Evolutionary conservation across 129 eudicot genomes (phyloP), one percentile per base, ranked within the genome.

Genomic region (Chrysanthemum makinoi): DNA sequence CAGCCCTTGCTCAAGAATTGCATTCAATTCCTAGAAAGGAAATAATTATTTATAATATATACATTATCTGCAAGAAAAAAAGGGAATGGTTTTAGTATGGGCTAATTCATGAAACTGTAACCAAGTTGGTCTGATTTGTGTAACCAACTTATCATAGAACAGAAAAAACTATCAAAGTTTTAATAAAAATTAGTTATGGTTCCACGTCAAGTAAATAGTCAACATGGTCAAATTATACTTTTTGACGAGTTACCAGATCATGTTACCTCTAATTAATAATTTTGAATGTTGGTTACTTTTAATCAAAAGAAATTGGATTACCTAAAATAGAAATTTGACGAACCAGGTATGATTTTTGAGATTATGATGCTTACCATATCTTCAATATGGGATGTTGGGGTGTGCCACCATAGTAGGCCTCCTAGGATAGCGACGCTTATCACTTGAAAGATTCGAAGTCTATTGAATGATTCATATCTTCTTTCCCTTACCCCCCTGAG

Each of bases 361-460:
- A 20, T 55, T 47, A 70, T 63, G 68, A 59, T 69, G 59, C 93
- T 80, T 90, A 94, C 98, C 17, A 96, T 78, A 79, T 94, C 99
- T 61, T 84, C 91, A 50, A 94, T 87, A 81, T 94, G 99, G 50
- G 99, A 94, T 70, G 89, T 75, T 2, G 99, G 99, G 18, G 99
- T 94, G 69, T 83, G 92, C 99, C 99, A 94, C 99, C 99, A 94
- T 13, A 94, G 86, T 24, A 94, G 89, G 30, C 99, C 99, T 69
- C 86, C 99, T 19, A 94, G 95, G 58, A 80, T 19, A 20, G 99
- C 99, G 14, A 94, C 99, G 65, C 97, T 94, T 60, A 89, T 49
- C 73, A 94, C 99, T 83, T 94, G 99, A 75, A 89, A 89, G 66
- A 94, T 94, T 79, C 97, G 79, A 65, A 94, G 80, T 82, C 80